These are phyloP conservation scores for Schizosaccharomyces pombe DNA, from an alignment of 805 yeast species.

Conservation along the genomic window DNA sequence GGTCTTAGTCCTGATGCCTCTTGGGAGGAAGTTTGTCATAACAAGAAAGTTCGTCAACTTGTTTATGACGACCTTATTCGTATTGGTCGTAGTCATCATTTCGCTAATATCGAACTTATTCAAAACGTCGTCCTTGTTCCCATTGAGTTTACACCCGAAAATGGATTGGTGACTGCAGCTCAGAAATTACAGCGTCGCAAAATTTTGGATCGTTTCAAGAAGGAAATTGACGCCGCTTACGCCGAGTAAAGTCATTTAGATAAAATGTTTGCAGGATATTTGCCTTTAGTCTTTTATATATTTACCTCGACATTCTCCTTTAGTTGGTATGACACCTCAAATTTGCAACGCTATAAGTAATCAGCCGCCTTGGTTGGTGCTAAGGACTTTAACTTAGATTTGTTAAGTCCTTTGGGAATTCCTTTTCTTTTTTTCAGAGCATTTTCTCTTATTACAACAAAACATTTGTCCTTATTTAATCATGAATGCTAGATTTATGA, in stretches of 20 bases:
- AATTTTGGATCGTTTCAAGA: constrained; percentile 47
- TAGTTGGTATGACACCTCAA: no score
- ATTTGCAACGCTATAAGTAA: no score
- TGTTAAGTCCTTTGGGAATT: no score
- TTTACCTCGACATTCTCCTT: no score
- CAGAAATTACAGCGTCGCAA: constrained; percentile 88
- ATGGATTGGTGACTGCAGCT: constrained; percentile 81
- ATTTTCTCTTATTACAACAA: no score
- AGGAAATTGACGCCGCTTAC: constrained; percentile 46
- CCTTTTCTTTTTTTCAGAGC: no score
- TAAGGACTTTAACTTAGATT: no score
- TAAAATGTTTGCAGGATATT: no score
- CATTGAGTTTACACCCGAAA: constrained; percentile 97
- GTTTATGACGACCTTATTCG: constrained; percentile 36
- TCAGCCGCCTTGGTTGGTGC: no score
- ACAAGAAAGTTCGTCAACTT: constrained; percentile 30
- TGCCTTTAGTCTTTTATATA: no score
- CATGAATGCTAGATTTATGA: no score
- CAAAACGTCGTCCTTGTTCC: constrained; percentile 56
- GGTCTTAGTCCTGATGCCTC: constrained; percentile 23
- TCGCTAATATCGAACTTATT: constrained; percentile 64
- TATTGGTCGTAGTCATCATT: constrained; percentile 63
- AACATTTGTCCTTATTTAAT: no score
- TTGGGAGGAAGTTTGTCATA: constrained; percentile 26
- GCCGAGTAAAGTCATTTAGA: constrained; percentile 5